Evolutionary conservation across 2,329 filamentous ascomycete species (phyloP).

Genomic region (Monascus ruber): DNA sequence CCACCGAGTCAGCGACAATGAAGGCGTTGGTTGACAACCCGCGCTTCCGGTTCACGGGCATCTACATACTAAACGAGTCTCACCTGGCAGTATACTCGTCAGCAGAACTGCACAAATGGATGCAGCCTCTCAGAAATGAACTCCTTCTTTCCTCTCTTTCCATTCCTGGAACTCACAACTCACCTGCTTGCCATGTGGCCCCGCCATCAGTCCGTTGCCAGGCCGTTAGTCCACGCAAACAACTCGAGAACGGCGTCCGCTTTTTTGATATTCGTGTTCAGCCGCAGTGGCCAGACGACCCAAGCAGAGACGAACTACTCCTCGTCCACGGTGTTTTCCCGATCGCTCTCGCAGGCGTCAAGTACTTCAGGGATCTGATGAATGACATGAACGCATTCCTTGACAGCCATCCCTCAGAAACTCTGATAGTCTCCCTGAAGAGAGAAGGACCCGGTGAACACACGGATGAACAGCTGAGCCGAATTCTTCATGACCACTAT

Average conservation of each 20-base stretch:
- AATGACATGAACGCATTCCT: constrained; percentile 64
- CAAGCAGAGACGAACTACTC: constrained; percentile 53
- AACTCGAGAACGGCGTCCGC: constrained; percentile 80
- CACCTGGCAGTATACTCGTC: constrained; percentile 57
- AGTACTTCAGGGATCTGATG: constrained; percentile 65
- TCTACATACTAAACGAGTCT: constrained; percentile 50
- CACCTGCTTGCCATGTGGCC: constrained; percentile 70
- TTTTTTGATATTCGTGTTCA: constrained; percentile 89
- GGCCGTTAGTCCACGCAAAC: constrained; percentile 61
- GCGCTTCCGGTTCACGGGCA: constrained; percentile 49
- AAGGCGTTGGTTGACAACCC: constrained; percentile 43
- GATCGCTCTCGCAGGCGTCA: constrained; percentile 68
- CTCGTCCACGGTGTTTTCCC: constrained; percentile 90
- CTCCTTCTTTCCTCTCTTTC: constrained; percentile 69
- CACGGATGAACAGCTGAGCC: constrained; percentile 66
- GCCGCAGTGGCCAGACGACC: constrained; percentile 46
- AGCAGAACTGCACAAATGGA: constrained; percentile 63
- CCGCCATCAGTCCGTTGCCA: constrained; percentile 91
- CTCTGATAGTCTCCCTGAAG: constrained; percentile 77
- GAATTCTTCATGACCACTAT: constrained; percentile 64
- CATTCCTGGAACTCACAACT: constrained; percentile 94
- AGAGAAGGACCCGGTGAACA: constrained; percentile 75
- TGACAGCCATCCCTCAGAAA: constrained; percentile 64
- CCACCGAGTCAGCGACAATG: constrained; percentile 49
- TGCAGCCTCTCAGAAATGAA: constrained; percentile 60